These are phyloP conservation scores for Hanseniaspora hatyaiensis DNA, from an alignment of 805 yeast genomes.

Conservation along the genomic window DNA sequence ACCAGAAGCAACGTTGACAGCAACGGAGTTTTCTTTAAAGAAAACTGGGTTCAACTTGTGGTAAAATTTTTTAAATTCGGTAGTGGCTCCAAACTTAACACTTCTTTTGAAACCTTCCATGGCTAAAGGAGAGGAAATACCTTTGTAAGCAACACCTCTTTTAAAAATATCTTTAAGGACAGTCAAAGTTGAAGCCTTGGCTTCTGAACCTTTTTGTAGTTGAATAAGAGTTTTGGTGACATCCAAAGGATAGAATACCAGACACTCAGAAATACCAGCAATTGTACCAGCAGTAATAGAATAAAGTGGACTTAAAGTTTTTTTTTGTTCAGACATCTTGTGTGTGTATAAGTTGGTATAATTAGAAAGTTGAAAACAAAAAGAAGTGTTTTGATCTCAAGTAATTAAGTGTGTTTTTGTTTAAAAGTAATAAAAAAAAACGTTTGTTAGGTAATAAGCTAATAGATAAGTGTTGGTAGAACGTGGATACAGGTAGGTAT, in stretches of 20 bases:
- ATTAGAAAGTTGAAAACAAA: no score
- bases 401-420: no score
- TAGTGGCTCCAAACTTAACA: conserved; percentile 95
- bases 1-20: conserved; percentile 81
- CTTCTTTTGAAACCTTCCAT: conserved; percentile 99
- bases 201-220: conserved; percentile 42
- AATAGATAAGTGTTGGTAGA: no score
- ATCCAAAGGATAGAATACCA: conserved; percentile 92
- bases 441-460: no score
- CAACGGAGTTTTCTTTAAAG: conserved; percentile 29
- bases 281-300: conserved; percentile 88
- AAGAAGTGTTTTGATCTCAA: no score
- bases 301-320: conserved; percentile 75
- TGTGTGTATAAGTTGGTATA: background rate
- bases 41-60: conserved; percentile 2
- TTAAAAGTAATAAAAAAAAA: no score
- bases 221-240: conserved; percentile 96
- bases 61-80: conserved; percentile 86
- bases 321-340: conserved; percentile 9
- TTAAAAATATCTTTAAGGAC: conserved; percentile 60
- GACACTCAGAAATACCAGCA: conserved; percentile 93
- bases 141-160: conserved; percentile 85
- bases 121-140: conserved; percentile 88
- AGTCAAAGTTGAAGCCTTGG: conserved; percentile 22
- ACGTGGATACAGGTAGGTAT: no score